Percentiles rank a stretch among this genome's conserved stretches.
Conservation (phyloP, 345 rosid genomes). For the Eucalyptus pauciflora region DNA sequence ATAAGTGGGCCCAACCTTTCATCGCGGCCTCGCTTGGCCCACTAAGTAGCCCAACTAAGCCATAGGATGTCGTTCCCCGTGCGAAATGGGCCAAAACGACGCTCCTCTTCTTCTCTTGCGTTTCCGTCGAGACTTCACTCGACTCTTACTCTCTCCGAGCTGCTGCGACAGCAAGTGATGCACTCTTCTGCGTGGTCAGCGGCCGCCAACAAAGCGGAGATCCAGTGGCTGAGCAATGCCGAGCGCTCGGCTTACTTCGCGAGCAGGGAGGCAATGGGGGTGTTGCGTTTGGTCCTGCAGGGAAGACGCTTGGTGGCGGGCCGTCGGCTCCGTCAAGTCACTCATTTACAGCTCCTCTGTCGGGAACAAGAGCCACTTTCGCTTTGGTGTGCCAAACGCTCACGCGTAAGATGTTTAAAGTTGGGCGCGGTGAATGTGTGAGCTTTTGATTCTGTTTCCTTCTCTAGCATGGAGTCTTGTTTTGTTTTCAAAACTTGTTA, state of each 20-base stretch:
- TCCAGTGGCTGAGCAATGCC: slow-evolving; percentile 5
- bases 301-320: slow-evolving; percentile 72
- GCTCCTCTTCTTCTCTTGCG: neutral
- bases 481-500: neutral
- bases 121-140: neutral
- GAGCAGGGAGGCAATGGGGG: slow-evolving; percentile 71
- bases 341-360: slow-evolving; percentile 69
- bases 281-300: slow-evolving; percentile 46
- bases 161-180: neutral
- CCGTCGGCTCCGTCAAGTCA: slow-evolving; percentile 66
- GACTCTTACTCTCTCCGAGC: neutral
- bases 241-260: slow-evolving; percentile 64
- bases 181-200: neutral
- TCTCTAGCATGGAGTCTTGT: neutral
- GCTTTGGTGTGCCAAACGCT: slow-evolving; percentile 94
- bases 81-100: neutral
- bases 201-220: neutral
- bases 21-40: accelerated
- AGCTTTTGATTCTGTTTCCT: neutral
- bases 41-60: neutral
- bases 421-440: neutral
- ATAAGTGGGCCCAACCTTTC: neutral
- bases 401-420: slow-evolving; percentile 25
- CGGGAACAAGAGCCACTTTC: slow-evolving; percentile 69
- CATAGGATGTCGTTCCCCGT: neutral